These are phyloP conservation scores for Apiospora kogelbergensis DNA, from an alignment of 2,329 filamentous ascomycete species.

Conservation along the genomic window DNA sequence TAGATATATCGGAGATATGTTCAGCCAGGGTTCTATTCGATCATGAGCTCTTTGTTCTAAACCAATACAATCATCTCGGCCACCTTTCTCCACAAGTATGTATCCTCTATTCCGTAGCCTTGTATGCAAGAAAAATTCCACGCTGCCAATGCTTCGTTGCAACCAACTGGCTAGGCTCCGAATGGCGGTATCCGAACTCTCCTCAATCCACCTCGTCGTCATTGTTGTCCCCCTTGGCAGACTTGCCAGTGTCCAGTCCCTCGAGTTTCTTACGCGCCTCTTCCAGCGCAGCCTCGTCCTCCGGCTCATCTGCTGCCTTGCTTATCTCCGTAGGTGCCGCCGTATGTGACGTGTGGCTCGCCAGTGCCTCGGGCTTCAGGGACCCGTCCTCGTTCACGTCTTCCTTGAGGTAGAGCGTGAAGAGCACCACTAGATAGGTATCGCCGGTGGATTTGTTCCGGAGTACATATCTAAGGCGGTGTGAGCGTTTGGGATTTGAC, in stretches of 20 bases:
- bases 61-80: neutral
- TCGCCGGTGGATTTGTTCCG: constrained; percentile 75
- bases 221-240: constrained; percentile 28
- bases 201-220: constrained; percentile 46
- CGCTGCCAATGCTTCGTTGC: neutral
- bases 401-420: constrained; percentile 72
- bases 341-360: constrained; percentile 34
- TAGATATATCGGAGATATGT: too few relatives aligned
- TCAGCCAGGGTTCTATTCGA: neutral
- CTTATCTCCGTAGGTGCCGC: constrained; percentile 16
- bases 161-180: neutral
- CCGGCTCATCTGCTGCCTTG: constrained; percentile 25
- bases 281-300: constrained; percentile 29
- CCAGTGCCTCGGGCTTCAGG: constrained; percentile 40
- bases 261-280: constrained; percentile 38
- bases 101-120: neutral
- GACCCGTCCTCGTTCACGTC: constrained; percentile 60
- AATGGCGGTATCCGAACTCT: neutral
- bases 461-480: constrained; percentile 87
- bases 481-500: constrained; percentile 61
- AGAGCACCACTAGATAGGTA: constrained; percentile 78
- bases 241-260: constrained; percentile 19
- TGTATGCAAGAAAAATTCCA: neutral
- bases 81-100: neutral
- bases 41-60: neutral